Evolutionary conservation across 208 protist species (phyloP).

Genomic region (Herpetomonas tarakana): DNA sequence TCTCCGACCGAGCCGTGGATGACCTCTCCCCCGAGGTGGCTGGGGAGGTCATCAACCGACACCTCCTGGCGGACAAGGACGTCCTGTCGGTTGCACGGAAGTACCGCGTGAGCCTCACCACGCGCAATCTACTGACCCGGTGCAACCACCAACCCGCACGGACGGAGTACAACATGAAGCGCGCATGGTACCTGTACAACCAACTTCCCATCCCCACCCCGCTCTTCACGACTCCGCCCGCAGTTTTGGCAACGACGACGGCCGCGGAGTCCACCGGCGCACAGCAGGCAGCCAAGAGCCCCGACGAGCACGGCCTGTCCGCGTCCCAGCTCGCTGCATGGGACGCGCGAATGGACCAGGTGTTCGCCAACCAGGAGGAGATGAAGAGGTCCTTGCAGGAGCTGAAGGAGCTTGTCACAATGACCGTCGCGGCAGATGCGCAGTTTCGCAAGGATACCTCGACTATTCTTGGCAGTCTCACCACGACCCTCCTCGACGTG

Average conservation of each 20-base stretch:
- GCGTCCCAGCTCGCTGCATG: slow-evolving; percentile 10
- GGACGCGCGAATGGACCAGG: slow-evolving; percentile 37
- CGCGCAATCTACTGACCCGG: slow-evolving; percentile 80
- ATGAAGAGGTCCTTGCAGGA: slow-evolving; percentile 35
- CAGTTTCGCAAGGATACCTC: slow-evolving; percentile 64
- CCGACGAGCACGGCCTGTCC: background rate
- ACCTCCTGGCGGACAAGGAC: slow-evolving; percentile 50
- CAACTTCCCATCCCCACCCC: slow-evolving; percentile 52
- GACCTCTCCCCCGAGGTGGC: slow-evolving; percentile 43
- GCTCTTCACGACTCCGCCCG: slow-evolving; percentile 37
- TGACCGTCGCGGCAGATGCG: slow-evolving; percentile 11
- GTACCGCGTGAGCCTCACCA: slow-evolving; percentile 85
- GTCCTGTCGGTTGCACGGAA: slow-evolving; percentile 43
- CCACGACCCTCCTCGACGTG: slow-evolving; percentile 62
- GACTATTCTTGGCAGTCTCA: slow-evolving; percentile 68
- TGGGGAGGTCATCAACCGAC: slow-evolving; percentile 77
- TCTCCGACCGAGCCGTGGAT: slow-evolving; percentile 67
- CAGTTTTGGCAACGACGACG: background rate
- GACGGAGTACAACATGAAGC: slow-evolving; percentile 86
- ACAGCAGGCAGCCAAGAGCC: background rate
- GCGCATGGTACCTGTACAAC: slow-evolving; percentile 82
- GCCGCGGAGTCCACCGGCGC: background rate
- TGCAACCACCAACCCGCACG: slow-evolving; percentile 80
- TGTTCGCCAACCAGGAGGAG: slow-evolving; percentile 42
- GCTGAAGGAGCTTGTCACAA: slow-evolving; percentile 42